Evolutionary conservation across 306 rosid genomes (phyloP).

Genomic region (Prosopis cineraria): DNA sequence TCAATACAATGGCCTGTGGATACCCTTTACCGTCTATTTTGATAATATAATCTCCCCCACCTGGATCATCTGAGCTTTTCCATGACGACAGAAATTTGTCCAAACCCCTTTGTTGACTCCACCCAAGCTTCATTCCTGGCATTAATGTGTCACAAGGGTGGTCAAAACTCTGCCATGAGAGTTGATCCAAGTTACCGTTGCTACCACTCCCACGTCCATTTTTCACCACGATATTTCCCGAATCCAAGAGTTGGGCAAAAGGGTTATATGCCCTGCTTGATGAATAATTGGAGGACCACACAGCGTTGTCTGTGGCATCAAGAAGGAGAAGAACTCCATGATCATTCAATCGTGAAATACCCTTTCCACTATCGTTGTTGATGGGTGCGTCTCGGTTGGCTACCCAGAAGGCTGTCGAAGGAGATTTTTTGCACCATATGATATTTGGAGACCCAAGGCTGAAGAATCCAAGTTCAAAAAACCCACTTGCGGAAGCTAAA

Average conservation of each 20-base stretch:
- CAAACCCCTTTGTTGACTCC: not conserved
- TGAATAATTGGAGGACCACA: conserved; percentile 36
- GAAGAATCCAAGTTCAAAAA: conserved; percentile 39
- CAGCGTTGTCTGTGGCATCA: conserved; percentile 17
- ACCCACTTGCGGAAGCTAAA: conserved; percentile 22
- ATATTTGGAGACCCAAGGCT: conserved; percentile 19
- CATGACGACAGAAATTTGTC: not conserved
- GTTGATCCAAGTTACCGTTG: not conserved
- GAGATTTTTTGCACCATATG: conserved; percentile 39
- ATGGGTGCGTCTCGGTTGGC: conserved; percentile 28
- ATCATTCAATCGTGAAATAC: conserved; percentile 6
- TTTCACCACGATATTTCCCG: conserved; percentile 34
- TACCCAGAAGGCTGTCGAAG: conserved; percentile 38
- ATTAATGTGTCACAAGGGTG: conserved; percentile 15
- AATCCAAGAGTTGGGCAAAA: conserved; percentile 26
- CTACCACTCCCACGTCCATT: too few relatives aligned
- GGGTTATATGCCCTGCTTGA: conserved; percentile 13
- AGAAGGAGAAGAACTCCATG: conserved; percentile 33
- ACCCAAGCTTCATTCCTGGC: conserved; percentile 2
- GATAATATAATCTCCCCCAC: not conserved
- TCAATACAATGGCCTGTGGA: not conserved
- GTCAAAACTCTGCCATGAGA: conserved; percentile 34
- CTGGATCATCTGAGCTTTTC: conserved; percentile 5
- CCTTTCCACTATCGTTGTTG: not conserved
- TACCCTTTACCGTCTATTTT: not conserved